Evolutionary conservation across 2,329 filamentous ascomycete species (phyloP), one percentile per base, ranked within the genome.

Genomic region (Fusarium sp.): DNA sequence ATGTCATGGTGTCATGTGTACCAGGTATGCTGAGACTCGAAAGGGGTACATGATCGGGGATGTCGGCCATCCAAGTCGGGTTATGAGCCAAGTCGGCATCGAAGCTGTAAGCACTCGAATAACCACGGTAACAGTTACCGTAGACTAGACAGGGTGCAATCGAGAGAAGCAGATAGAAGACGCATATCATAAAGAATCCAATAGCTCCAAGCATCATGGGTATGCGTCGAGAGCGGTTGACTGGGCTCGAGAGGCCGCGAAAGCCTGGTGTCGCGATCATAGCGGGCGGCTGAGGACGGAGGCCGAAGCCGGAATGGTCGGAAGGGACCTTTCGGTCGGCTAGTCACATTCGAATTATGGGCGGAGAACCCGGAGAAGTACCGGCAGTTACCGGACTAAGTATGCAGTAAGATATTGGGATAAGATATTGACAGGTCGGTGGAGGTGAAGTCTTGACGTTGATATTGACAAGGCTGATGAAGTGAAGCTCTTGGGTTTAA

Each of bases 1-100:
- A 81, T 15, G 82, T 83, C 78, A 84, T 79, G 24, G 81, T 83
- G 69, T 84, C 81, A 72, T 84, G 82, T 2, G 82, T 83, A 28
- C 82, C 82, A 0, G 82, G 82, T 55, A 84, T 78, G 41, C 80
- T 82, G 38, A 84, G 74, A 46, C 71, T 76, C 29, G 79, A 75
- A 31, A 84, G 70, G 41, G 71, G 73, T 32, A 75, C 71, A 25
- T 71, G 59, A 69, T 83, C 78, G 26, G 79, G 78, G 10, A 83
- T 67, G 7, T 46, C 45, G 19, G 71, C 70, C 81, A 83, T 83
- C 81, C 81, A 83, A 34, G 60, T 49, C 7, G 75, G 69, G 29
- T 76, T 69, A 38, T 72, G 61, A 31, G 71, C 68, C 28, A 61
- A 61, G 55, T 75, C 67, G 34, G 75, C 71, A 61, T 82, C 78